These are phyloP conservation scores for Colletotrichum cuscutae DNA, from an alignment of 2,329 filamentous ascomycete species.

Conservation along the genomic window DNA sequence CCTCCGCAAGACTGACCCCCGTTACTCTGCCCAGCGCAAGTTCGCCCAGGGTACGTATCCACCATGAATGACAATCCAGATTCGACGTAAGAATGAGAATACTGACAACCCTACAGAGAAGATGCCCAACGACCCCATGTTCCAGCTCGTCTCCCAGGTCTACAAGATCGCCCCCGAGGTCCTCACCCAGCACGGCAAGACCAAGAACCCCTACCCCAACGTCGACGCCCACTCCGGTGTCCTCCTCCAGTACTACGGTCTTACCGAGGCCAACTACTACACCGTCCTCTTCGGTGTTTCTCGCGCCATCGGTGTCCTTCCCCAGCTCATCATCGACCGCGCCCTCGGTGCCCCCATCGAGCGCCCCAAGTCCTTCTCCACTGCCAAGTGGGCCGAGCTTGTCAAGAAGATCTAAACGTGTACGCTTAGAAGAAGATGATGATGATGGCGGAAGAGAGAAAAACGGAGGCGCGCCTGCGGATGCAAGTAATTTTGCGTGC, in stretches of 20 bases:
- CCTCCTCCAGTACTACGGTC: constrained; percentile 98
- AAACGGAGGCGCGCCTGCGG: constrained; percentile 6
- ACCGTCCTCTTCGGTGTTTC: constrained; percentile 99
- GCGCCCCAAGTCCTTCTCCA: constrained; percentile 99
- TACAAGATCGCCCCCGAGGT: constrained; percentile 99
- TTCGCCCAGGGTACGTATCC: constrained; percentile 75
- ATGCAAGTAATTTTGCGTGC: constrained; percentile 11
- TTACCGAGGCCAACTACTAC: constrained; percentile 99
- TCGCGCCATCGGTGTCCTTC: constrained; percentile 96
- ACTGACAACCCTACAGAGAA: constrained; percentile 65
- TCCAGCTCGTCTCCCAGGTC: constrained; percentile 99
- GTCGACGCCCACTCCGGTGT: constrained; percentile 99
- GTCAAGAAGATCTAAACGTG: constrained; percentile 84
- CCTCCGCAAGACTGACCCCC: constrained; percentile 99
- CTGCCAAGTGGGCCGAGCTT: constrained; percentile 95
- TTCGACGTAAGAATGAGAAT: background rate
- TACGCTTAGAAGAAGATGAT: background rate
- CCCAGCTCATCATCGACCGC: constrained; percentile 99
- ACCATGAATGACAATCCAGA: background rate
- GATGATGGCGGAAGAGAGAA: background rate
- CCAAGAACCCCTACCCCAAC: constrained; percentile 99
- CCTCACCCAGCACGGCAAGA: constrained; percentile 99
- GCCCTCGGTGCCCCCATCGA: constrained; percentile 97
- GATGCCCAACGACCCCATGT: constrained; percentile 97
- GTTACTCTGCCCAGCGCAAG: constrained; percentile 97